These are phyloP conservation scores for Neofusicoccum cordaticola DNA, from an alignment of 2,329 filamentous ascomycete genomes.

Conservation along the genomic window DNA sequence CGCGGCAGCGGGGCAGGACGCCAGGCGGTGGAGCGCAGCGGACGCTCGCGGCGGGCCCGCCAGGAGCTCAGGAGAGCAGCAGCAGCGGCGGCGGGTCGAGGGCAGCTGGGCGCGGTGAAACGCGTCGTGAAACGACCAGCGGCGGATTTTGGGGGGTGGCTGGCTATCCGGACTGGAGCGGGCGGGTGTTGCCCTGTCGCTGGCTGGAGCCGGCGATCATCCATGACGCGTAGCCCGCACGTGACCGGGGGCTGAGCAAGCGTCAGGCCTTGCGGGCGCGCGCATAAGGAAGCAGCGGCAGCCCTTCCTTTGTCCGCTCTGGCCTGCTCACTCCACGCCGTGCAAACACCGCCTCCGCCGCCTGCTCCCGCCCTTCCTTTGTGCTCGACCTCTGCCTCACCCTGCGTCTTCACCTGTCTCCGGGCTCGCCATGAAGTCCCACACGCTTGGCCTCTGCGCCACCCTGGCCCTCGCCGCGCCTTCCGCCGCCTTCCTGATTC, in stretches of 20 bases:
- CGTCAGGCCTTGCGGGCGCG: not conserved
- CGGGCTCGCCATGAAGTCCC: conserved; percentile 29
- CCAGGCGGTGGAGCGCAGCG: not conserved
- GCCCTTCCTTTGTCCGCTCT: not conserved
- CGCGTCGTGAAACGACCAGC: not conserved
- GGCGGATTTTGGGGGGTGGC: not conserved
- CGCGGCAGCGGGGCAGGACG: not conserved
- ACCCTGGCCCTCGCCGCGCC: conserved; percentile 33
- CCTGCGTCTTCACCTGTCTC: conserved; percentile 16
- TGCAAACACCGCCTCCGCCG: not conserved
- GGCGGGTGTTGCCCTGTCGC: not conserved
- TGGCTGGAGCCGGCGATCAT: not conserved
- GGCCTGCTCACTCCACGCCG: conserved; percentile 4
- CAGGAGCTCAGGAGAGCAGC: not conserved
- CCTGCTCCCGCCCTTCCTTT: not conserved
- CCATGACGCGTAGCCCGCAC: conserved; percentile 6
- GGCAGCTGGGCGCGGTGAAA: conserved; percentile 1
- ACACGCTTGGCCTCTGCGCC: conserved; percentile 32
- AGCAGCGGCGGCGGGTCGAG: not conserved
- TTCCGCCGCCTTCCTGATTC: conserved; percentile 17
- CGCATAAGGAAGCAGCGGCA: conserved; percentile 8
- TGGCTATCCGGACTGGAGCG: not conserved
- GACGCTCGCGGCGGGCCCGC: too few species aligned
- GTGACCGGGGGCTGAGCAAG: conserved; percentile 5
- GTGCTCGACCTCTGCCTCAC: conserved; percentile 19